phyloP scores from a whole-genome alignment of 2,329 filamentous ascomycete species.

The Microascus cirrosus region DNA sequence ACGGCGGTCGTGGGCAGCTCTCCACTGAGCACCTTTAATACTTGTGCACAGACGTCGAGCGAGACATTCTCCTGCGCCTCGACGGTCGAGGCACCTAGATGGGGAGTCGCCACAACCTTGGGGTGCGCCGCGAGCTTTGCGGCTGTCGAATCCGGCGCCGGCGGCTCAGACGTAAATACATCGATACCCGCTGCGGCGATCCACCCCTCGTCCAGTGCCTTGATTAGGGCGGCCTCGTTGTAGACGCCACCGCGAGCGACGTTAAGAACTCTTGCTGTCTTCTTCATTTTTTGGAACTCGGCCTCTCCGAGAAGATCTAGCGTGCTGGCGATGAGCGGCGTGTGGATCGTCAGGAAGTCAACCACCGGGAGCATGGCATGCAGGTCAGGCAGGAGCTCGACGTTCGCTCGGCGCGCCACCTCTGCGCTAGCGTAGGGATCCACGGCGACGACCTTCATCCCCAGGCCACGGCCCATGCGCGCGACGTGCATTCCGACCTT shows the following conservation, averaged over 20 bases:
- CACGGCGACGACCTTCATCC: constrained; percentile 64
- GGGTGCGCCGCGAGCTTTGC: constrained; percentile 55
- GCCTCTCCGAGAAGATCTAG: constrained; percentile 58
- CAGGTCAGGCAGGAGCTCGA: constrained; percentile 42
- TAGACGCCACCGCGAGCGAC: constrained; percentile 73
- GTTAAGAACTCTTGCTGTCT: constrained; percentile 63
- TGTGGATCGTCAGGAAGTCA: constrained; percentile 75
- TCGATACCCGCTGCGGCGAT: constrained; percentile 71
- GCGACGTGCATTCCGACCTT: constrained; percentile 76
- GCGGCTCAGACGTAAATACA: constrained; percentile 69
- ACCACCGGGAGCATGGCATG: constrained; percentile 51
- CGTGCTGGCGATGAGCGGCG: constrained; percentile 67
- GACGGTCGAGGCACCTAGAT: constrained; percentile 67
- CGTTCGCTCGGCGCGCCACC: constrained; percentile 57
- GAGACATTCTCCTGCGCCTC: constrained; percentile 81
- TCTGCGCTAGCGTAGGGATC: constrained; percentile 69
- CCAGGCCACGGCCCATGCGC: constrained; percentile 64
- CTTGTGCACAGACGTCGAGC: constrained; percentile 72
- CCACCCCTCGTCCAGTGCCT: constrained; percentile 56
- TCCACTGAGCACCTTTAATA: constrained; percentile 60
- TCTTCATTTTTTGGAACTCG: constrained; percentile 63
- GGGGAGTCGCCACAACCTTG: constrained; percentile 66
- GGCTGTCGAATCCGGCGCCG: constrained; percentile 41
- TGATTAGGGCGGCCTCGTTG: constrained; percentile 62
- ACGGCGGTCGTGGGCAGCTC: constrained; percentile 66